Conservation (phyloP, 768 basidiomycete species). For the Saitozyma sp. region DNA sequence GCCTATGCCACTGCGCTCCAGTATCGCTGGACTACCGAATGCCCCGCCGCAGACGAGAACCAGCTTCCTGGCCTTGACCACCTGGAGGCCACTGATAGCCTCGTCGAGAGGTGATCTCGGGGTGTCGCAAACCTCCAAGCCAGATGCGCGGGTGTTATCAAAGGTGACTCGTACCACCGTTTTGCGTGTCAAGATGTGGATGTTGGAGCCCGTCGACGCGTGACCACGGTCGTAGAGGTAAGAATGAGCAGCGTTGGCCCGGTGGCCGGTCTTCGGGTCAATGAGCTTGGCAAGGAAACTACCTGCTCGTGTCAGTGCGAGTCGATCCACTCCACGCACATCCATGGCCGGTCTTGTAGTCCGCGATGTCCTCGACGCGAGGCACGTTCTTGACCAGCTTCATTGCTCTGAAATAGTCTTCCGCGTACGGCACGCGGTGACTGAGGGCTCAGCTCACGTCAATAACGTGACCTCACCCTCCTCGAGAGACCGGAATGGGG, state of each 20-base stretch:
- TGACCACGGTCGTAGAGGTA: slow-evolving; percentile 12
- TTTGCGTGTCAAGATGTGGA: slow-evolving; percentile 10
- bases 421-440: background rate
- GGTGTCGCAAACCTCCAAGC: slow-evolving; percentile 7
- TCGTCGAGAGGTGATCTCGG: background rate
- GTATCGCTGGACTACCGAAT: slow-evolving; percentile 33
- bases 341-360: slow-evolving; percentile 18
- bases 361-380: slow-evolving; percentile 13
- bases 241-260: slow-evolving; percentile 16
- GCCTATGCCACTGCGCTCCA: slow-evolving; percentile 45
- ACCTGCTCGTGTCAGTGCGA: background rate
- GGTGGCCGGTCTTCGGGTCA: slow-evolving; percentile 7
- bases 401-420: slow-evolving; percentile 12
- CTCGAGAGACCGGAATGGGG: slow-evolving; percentile 10
- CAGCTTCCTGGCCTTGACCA: slow-evolving; percentile 30
- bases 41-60: slow-evolving; percentile 43
- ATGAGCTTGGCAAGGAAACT: slow-evolving; percentile 22
- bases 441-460: slow-evolving; percentile 1
- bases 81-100: too few species aligned
- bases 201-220: slow-evolving; percentile 1
- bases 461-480: slow-evolving; percentile 13
- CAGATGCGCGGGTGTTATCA: slow-evolving; percentile 4
- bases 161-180: slow-evolving; percentile 15
- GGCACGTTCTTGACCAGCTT: slow-evolving; percentile 1
- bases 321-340: slow-evolving; percentile 9